Percentiles rank a stretch among this genome's conserved stretches.
Conservation (phyloP, 208 protist species). For the Leishmania amazonensis region DNA sequence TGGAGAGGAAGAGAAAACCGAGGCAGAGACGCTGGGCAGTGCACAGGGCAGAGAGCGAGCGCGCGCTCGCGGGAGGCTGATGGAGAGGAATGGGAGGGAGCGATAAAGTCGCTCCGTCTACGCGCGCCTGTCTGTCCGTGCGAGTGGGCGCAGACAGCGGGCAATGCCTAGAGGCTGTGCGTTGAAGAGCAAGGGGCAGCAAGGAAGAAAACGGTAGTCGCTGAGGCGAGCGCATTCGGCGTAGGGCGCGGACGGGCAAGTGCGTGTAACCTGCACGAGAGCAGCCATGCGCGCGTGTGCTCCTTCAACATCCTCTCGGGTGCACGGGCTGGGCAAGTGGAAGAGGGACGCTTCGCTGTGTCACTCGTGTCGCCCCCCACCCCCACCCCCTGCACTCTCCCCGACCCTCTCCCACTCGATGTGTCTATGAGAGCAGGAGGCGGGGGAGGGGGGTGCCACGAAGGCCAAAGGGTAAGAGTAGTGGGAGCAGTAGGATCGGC, state of each 20-base stretch:
- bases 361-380: neutral
- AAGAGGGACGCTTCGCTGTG: neutral
- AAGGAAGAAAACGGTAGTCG: neutral
- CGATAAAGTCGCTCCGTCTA: neutral
- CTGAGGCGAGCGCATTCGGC: neutral
- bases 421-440: neutral
- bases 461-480: neutral
- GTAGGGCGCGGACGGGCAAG: neutral
- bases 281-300: neutral
- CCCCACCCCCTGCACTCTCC: neutral
- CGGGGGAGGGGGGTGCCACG: neutral
- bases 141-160: too few relatives aligned
- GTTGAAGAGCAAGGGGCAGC: neutral
- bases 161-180: neutral
- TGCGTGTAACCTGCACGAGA: neutral
- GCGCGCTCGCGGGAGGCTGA: neutral
- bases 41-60: neutral
- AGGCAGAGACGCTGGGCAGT: neutral
- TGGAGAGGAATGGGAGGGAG: neutral
- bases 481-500: neutral
- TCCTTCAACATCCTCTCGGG: neutral
- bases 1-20: neutral
- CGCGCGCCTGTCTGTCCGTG: neutral
- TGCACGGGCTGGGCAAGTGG: neutral
- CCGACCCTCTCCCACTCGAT: neutral